Percentiles rank a stretch among this genome's conserved stretches.
These are phyloP conservation scores for Mycena floridula DNA, from an alignment of 768 basidiomycete species.

Conservation along the genomic window DNA sequence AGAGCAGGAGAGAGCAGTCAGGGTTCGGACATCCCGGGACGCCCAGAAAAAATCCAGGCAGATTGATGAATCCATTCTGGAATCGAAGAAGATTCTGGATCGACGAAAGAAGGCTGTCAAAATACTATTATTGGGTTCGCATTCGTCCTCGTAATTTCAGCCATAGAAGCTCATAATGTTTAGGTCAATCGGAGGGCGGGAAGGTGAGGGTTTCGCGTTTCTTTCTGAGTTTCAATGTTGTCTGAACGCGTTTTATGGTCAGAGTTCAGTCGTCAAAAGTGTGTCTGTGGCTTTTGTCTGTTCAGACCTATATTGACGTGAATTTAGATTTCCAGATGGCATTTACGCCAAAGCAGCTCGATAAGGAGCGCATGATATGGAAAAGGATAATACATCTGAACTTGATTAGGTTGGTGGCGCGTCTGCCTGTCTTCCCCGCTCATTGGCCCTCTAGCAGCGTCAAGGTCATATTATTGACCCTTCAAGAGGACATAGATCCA, in stretches of 20 bases:
- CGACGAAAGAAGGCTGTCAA: slow-evolving; percentile 31
- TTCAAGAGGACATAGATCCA: too few species aligned
- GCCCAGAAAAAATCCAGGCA: slow-evolving; percentile 25
- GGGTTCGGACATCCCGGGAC: slow-evolving; percentile 24
- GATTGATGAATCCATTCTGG: slow-evolving; percentile 29
- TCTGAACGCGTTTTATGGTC: too few species aligned
- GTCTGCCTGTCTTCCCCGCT: too few species aligned
- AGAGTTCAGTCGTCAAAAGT: not conserved
- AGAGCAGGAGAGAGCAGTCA: slow-evolving; percentile 22
- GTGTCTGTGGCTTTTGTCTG: not conserved
- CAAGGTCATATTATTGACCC: slow-evolving; percentile 15
- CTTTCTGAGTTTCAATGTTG: too few species aligned
- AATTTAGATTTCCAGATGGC: slow-evolving; percentile 69
- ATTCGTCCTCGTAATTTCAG: slow-evolving; percentile 1
- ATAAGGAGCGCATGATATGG: slow-evolving; percentile 53
- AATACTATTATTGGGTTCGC: slow-evolving; percentile 33
- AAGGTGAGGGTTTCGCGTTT: too few species aligned
- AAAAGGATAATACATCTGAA: slow-evolving; percentile 64
- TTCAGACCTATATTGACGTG: too few species aligned
- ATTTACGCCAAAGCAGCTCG: slow-evolving; percentile 57
- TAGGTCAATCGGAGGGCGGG: slow-evolving; percentile 34
- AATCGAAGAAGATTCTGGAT: slow-evolving; percentile 25
- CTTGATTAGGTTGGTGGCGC: slow-evolving; percentile 60
- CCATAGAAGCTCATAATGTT: not conserved
- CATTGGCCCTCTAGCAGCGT: slow-evolving; percentile 9